Conservation (phyloP, 2,329 filamentous ascomycete species). For the Fusarium luffae region DNA sequence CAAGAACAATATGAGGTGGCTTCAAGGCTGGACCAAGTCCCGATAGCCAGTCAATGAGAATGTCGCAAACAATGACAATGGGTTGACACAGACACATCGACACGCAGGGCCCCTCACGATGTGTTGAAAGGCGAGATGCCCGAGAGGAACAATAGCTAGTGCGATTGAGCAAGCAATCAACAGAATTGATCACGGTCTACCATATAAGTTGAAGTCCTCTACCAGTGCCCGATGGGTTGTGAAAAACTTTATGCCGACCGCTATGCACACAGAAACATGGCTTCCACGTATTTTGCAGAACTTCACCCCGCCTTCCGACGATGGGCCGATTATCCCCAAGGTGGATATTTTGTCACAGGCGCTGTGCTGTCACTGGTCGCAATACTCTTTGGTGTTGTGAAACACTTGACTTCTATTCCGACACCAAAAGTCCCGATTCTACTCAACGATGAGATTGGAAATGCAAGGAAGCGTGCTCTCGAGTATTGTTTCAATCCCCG, state of each 20-base stretch:
- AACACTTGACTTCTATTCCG: fast-evolving
- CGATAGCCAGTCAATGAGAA: not conserved
- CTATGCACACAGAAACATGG: not conserved
- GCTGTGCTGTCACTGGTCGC: fast-evolving
- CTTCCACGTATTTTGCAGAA: not conserved
- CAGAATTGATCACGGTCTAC: fast-evolving
- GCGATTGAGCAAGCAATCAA: not conserved
- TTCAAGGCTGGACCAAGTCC: not conserved
- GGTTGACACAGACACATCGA: not conserved
- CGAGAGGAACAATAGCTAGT: not conserved
- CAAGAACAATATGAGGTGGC: not conserved
- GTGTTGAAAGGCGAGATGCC: not conserved
- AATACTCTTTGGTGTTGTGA: fast-evolving
- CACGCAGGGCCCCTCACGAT: not conserved
- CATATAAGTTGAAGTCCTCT: not conserved
- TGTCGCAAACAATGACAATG: not conserved
- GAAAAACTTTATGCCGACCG: not conserved
- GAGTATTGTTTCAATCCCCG: slow-evolving; percentile 25
- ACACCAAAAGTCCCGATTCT: slow-evolving; percentile 2
- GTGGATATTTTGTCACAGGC: fast-evolving
- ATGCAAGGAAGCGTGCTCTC: slow-evolving; percentile 5
- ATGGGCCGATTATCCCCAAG: not conserved
- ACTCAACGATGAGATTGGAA: slow-evolving; percentile 13
- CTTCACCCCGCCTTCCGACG: not conserved
- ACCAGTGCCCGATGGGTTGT: not conserved